A percentile compares a stretch with the other conserved stretches of the same genome.
Conservation (phyloP, 208 protist species). For the Porcisia deanei region DNA sequence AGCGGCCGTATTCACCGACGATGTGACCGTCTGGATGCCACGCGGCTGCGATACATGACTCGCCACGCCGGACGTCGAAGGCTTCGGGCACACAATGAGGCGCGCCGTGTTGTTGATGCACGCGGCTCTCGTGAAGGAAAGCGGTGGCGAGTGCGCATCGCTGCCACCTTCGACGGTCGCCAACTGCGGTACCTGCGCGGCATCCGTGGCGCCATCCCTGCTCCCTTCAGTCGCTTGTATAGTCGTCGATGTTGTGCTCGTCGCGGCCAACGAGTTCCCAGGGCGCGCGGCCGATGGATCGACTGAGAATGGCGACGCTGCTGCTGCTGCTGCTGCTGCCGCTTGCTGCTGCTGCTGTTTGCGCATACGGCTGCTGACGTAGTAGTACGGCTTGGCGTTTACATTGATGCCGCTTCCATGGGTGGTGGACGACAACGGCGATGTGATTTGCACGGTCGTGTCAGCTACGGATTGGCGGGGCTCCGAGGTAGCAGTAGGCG, state of each 20-base stretch:
- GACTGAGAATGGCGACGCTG: slow-evolving; percentile 1
- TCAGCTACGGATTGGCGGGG: not conserved
- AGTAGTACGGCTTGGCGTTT: slow-evolving; percentile 68
- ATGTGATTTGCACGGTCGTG: slow-evolving; percentile 8
- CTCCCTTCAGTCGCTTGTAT: not conserved
- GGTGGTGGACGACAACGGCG: slow-evolving; percentile 17
- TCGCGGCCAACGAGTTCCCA: not conserved
- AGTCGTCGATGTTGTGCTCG: not conserved
- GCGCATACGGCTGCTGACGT: slow-evolving; percentile 43
- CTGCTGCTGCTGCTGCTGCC: slow-evolving; percentile 8
- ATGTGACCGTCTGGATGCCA: slow-evolving; percentile 17
- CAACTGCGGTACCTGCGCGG: not conserved
- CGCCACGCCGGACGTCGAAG: not conserved
- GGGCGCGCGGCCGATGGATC: slow-evolving; percentile 1
- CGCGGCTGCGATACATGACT: slow-evolving; percentile 1
- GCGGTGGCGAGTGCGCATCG: slow-evolving; percentile 11
- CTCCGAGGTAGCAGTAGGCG: not conserved
- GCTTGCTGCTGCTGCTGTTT: slow-evolving; percentile 34
- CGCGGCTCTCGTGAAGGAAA: slow-evolving; percentile 25
- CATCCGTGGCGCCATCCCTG: not conserved
- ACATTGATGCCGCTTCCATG: slow-evolving; percentile 55
- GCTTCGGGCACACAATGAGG: not conserved
- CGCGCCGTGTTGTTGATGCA: slow-evolving; percentile 16
- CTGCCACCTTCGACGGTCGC: not conserved
- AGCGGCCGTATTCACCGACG: slow-evolving; percentile 18